These are phyloP conservation scores for Sideroxylon spinosum DNA, from an alignment of 179 eudicot species.

Conservation along the genomic window DNA sequence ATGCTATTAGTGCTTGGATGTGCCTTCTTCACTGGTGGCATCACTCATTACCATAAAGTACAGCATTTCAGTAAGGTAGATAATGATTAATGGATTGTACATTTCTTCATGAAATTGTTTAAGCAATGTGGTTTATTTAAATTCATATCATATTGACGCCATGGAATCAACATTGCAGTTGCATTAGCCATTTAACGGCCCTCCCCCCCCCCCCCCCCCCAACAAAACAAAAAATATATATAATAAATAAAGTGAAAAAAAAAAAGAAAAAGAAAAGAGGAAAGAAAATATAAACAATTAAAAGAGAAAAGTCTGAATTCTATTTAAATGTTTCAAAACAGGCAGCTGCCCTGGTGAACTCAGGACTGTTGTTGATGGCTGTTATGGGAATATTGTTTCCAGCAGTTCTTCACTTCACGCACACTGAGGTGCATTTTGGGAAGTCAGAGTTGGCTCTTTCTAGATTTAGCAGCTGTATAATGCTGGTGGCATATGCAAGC, in stretches of 20 bases:
- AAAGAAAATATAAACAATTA: neutral
- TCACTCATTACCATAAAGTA: slow-evolving; percentile 55
- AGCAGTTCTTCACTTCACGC: slow-evolving; percentile 90
- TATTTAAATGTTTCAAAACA: slow-evolving; percentile 24
- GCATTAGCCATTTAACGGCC: neutral
- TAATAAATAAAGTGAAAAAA: no score
- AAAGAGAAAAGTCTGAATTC: neutral
- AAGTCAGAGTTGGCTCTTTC: slow-evolving; percentile 89
- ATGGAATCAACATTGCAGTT: neutral
- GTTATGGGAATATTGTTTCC: slow-evolving; percentile 92
- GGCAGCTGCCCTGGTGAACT: slow-evolving; percentile 79
- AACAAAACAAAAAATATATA: neutral
- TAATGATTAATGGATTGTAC: neutral
- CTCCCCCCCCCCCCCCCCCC: neutral
- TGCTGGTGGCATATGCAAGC: slow-evolving; percentile 94
- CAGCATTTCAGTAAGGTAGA: slow-evolving; percentile 80
- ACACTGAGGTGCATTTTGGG: slow-evolving; percentile 72
- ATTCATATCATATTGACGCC: neutral
- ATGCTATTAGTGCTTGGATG: slow-evolving; percentile 94
- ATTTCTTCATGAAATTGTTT: neutral
- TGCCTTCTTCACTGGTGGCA: slow-evolving; percentile 89
- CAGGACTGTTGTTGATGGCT: slow-evolving; percentile 89
- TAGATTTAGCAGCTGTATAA: slow-evolving; percentile 85
- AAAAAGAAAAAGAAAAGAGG: no score
- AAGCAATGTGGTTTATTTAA: neutral